Base-by-base conservation (phyloP, 176 grass and related monocot genomes). In the Zoysia japonica region DNA sequence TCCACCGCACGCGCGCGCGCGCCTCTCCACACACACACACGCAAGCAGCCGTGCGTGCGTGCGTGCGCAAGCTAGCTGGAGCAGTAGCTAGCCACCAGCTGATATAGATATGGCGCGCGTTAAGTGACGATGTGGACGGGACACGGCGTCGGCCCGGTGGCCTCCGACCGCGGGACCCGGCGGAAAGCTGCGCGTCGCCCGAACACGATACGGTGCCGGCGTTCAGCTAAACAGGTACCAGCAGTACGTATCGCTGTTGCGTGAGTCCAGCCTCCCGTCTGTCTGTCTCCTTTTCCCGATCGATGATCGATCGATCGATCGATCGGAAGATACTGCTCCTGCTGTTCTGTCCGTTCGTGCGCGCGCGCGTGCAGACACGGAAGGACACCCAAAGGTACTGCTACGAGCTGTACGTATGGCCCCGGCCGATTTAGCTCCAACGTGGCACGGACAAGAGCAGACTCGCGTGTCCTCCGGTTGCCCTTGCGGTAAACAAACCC, bases 351-450 rank as follows among this genome's bases (percentile, higher is more conserved):
- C 50, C 70, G 70, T 54, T 56, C 41, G 70, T n/a, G n/a, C n/a
- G n/a, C 4, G 70, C 70, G 28, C 12, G 48, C 39, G 71, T 11
- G 14, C 40, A n/a, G 72, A 59, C 38, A 74, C 9, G 52, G 72
- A 9, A 12, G 72, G 39, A 56, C 16, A 59, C 53, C 9, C 12
- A 59, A 38, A 19, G 37, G 14, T 41, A 41, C 41, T 13, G 41
- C 41, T 75, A 75, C 73, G 55, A 35, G 73, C 73, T 75, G 55
- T 75, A 75, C 73, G 55, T 75, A 75, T 55, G 73, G 73, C 55
- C 73, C 73, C 73, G 61, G 38, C 50, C 28, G 28, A 28, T 28
- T 28, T 28, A 28, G 37, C 39, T 56, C 38, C 49, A 37, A 19
- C 38, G 39, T 13, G 52, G n/a, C 4, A 5, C 71, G 17, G 76